Base-by-base conservation (phyloP, 305 asterid species). In the Solanum aculeatissimum region DNA sequence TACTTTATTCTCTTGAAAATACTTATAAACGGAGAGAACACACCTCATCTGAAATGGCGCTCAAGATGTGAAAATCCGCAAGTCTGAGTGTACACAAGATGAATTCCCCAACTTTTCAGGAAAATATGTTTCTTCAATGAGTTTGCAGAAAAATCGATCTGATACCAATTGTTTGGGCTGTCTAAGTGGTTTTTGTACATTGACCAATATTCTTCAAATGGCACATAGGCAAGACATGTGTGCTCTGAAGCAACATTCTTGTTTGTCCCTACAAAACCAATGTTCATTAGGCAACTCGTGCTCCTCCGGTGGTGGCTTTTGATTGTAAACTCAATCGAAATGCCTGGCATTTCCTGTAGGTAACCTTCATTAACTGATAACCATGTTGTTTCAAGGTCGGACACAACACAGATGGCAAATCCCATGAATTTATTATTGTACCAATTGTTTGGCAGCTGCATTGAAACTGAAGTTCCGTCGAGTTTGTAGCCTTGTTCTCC, bases 111-210 rank as follows among this genome's bases (percentile, higher is more conserved):
- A 38, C 83, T 42, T 29, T 55, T 80, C 12, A 55, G 83, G n/a
- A 80, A 35, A n/a, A 80, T 53, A 40, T 54, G 70, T 57, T 42
- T 80, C 70, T 71, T 80, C 19, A 55, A 80, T 13, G 51, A 40
- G 43, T 80, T 42, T 54, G 54, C 71, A 32, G 54, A 80, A 80
- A 80, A 57, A 15, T 80, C 83, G 9, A 80, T 10, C 23, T 57
- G 83, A 43, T 60, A 80, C 83, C 83, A 80, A 53, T 80, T 60
- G 66, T 55, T 80, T 53, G 70, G 70, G 49, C 54, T 80, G 83
- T 55, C 53, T 18, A 55, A 38, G 53, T 35, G 65, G 45, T 80
- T 54, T 29, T 35, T 80, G 70, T 55, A n/a, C 53, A 55, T 4
- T 15, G 51, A 55, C 54, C 70, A 57, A 25, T 55, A 57, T 2